Evolutionary conservation across 495 filamentous ascomycete genomes (phyloP), one percentile per base, ranked within the genome.

Genomic region (Neurospora pannonica): DNA sequence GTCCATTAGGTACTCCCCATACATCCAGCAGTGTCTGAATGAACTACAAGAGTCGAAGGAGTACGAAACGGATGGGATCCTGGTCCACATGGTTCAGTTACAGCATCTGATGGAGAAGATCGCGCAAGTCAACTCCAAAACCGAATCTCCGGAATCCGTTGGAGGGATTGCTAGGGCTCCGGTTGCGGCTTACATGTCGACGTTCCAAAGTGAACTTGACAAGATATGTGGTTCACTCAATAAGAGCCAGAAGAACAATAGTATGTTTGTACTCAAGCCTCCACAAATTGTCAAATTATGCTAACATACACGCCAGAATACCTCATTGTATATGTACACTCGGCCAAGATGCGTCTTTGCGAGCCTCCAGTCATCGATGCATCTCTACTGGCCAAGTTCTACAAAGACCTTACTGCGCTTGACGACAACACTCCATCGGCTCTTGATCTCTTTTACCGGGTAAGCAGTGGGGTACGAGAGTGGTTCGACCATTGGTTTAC

Each of bases 401-500:
- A 81, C 42, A 77, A 79, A 42, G 79, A 81, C 0, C 73, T 83
- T 10, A 73, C 80, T 9, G 80, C 79, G 46, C 75, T 83, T 72
- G 79, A 76, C 24, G 43, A 78, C 28, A 78, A 75, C 69, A 75
- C 75, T 24, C 75, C 78, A 46, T 77, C 80, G 60, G 76, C 77
- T n/a, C 74, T 79, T 62, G 82, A 84, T 72, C 43, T 43, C 34
- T 38, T 75, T 15, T 37, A 39, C 13, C 42, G 75, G 11, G 81
- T 77, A 71, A 79, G 75, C 70, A 73, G 75, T 54, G 79, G 79
- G 24, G 77, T 85, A 38, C 79, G 79, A 69, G 43, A 75, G 7
- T 86, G 83, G 83, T 82, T 85, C 75, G 81, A 83, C 36, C 71
- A 72, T 46, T 86, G 83, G 83, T 76, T 83, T 28, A 74, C 82